phyloP scores from a whole-genome alignment of 805 yeast genomes.

The Candida saitoana region DNA sequence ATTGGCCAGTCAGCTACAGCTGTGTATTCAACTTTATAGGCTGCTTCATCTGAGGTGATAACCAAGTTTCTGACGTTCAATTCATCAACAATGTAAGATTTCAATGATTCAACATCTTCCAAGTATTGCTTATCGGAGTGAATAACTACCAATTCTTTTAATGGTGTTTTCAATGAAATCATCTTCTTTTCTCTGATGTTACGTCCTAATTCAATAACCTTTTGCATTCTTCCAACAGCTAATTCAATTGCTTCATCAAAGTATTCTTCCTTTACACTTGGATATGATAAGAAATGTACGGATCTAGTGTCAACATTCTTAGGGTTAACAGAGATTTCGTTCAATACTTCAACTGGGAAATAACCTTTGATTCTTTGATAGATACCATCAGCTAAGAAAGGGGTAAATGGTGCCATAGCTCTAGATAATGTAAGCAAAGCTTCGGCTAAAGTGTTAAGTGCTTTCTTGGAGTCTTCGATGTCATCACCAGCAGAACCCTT shows the following conservation, averaged over 20 bases:
- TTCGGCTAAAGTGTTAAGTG: slow-evolving; percentile 87
- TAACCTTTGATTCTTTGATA: slow-evolving; percentile 68
- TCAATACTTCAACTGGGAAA: slow-evolving; percentile 58
- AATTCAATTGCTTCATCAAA: slow-evolving; percentile 79
- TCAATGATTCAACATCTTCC: slow-evolving; percentile 71
- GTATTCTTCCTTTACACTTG: slow-evolving; percentile 73
- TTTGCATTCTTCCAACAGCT: slow-evolving; percentile 94
- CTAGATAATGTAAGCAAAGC: slow-evolving; percentile 83
- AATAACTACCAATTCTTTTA: slow-evolving; percentile 79
- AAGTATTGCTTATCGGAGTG: slow-evolving; percentile 75
- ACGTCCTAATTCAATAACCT: slow-evolving; percentile 94
- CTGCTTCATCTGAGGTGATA: slow-evolving; percentile 85
- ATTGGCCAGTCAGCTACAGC: slow-evolving; percentile 99
- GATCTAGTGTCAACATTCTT: slow-evolving; percentile 63
- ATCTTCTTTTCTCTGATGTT: slow-evolving; percentile 93
- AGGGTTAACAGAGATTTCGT: slow-evolving; percentile 35
- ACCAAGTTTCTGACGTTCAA: slow-evolving; percentile 85
- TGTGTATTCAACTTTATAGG: slow-evolving; percentile 86
- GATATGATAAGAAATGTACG: slow-evolving; percentile 92
- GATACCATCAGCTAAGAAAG: slow-evolving; percentile 87
- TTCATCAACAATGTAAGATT: slow-evolving; percentile 81
- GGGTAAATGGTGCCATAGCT: slow-evolving; percentile 99
- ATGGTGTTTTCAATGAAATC: slow-evolving; percentile 91
- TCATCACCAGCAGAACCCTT: slow-evolving; percentile 83
- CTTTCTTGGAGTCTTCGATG: slow-evolving; percentile 74